These are phyloP conservation scores for Globisporangium radiosum DNA, from an alignment of 352 stramenopile genomes.

Conservation along the genomic window DNA sequence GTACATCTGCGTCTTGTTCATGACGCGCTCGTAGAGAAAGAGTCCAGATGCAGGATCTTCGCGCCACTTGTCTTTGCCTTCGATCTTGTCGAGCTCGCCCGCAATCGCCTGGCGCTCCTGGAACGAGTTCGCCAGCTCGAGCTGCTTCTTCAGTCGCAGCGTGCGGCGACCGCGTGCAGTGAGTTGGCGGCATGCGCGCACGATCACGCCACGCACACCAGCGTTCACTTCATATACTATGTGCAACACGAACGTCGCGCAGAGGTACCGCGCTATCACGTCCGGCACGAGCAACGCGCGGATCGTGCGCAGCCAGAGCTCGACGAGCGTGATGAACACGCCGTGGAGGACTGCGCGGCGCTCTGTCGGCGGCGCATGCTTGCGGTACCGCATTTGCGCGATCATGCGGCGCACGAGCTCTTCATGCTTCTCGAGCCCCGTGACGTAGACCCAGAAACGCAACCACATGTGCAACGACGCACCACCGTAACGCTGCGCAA, in stretches of 20 bases:
- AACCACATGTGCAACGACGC: conserved; percentile 43
- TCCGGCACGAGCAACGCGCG: conserved; percentile 68
- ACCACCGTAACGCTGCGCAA: conserved; percentile 18
- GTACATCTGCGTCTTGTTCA: conserved; percentile 87
- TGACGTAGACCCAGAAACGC: conserved; percentile 79
- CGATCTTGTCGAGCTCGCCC: conserved; percentile 70
- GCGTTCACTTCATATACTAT: conserved; percentile 73
- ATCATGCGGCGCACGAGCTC: conserved; percentile 34
- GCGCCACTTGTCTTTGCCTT: conserved; percentile 81
- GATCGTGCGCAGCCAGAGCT: conserved; percentile 69
- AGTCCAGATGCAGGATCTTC: conserved; percentile 54
- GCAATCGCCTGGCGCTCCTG: conserved; percentile 68
- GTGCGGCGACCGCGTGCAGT: conserved; percentile 41
- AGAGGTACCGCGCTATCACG: conserved; percentile 72
- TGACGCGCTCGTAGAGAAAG: conserved; percentile 72
- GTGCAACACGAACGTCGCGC: conserved; percentile 68
- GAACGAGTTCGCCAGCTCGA: conserved; percentile 59
- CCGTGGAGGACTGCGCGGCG: conserved; percentile 34
- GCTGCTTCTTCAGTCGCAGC: conserved; percentile 34
- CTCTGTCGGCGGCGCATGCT: conserved; percentile 20
- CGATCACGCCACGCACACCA: conserved; percentile 20
- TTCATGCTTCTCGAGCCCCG: conserved; percentile 59
- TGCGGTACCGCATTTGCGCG: conserved; percentile 48
- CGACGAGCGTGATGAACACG: conserved; percentile 53
- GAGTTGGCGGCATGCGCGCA: conserved; percentile 26